phyloP scores from a whole-genome alignment of 306 rosid genomes.

The Castanopsis chinensis region DNA sequence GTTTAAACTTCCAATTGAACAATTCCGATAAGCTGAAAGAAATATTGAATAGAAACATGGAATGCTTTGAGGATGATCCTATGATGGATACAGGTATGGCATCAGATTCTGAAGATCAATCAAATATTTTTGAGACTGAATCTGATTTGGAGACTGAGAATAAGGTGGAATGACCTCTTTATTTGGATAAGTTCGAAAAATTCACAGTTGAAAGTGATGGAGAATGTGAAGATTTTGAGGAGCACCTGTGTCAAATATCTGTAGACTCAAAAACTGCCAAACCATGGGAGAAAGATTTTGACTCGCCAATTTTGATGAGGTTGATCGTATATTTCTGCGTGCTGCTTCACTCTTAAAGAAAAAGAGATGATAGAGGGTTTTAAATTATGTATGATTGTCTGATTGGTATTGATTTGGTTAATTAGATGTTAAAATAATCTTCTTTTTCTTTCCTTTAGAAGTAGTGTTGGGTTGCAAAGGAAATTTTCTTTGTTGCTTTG shows the following conservation, averaged over 20 bases:
- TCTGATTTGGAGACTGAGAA: slow-evolving; percentile 47
- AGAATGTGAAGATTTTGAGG: slow-evolving; percentile 64
- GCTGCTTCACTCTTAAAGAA: slow-evolving; percentile 72
- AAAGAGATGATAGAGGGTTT: slow-evolving; percentile 42
- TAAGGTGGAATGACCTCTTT: slow-evolving; percentile 62
- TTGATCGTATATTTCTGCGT: slow-evolving; percentile 68
- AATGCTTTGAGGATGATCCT: slow-evolving; percentile 43
- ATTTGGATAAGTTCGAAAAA: slow-evolving; percentile 68
- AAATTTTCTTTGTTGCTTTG: not conserved
- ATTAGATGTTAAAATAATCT: not conserved
- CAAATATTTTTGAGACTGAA: slow-evolving; percentile 77
- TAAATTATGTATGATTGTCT: not conserved
- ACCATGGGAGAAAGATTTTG: slow-evolving; percentile 28
- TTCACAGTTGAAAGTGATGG: slow-evolving; percentile 46
- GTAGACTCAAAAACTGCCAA: slow-evolving; percentile 38
- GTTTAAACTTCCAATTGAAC: slow-evolving; percentile 33
- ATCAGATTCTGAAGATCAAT: slow-evolving; percentile 59
- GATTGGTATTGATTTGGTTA: not conserved
- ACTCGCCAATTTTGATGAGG: slow-evolving; percentile 61
- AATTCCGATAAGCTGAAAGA: slow-evolving; percentile 38
- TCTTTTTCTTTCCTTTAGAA: too few species aligned
- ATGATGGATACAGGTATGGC: slow-evolving; percentile 41
- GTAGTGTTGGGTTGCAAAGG: not conserved
- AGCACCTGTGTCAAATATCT: slow-evolving; percentile 66
- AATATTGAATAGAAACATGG: slow-evolving; percentile 24